Conservation (phyloP, 768 basidiomycete species). For the Psilocybe cubensis region DNA sequence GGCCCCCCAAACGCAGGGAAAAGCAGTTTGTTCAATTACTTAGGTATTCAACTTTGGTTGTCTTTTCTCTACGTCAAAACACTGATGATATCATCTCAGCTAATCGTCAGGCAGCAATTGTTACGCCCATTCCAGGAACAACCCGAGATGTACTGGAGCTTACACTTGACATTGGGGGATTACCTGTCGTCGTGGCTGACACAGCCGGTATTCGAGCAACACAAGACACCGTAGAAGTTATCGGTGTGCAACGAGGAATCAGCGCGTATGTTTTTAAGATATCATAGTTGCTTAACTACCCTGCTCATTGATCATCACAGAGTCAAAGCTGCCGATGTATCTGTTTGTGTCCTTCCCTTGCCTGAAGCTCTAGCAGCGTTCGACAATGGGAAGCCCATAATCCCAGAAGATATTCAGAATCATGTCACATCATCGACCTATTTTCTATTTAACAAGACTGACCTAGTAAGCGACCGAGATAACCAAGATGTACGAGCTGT, state of each 20-base stretch:
- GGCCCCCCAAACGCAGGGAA: conserved; percentile 96
- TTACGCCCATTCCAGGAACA: conserved; percentile 86
- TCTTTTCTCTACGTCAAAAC: background rate
- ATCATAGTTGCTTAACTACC: background rate
- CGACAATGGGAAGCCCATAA: conserved; percentile 17
- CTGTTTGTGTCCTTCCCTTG: conserved; percentile 82
- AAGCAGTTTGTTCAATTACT: conserved; percentile 83
- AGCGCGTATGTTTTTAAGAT: conserved; percentile 52
- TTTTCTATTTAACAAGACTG: conserved; percentile 81
- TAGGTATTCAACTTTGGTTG: conserved; percentile 51
- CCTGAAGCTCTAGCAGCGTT: conserved; percentile 39
- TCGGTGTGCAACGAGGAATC: conserved; percentile 78
- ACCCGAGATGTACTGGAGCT: conserved; percentile 88
- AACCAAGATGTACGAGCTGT: background rate
- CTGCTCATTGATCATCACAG: conserved; percentile 37
- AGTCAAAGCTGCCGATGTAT: conserved; percentile 66
- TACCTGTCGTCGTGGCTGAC: conserved; percentile 81
- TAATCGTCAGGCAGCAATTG: conserved; percentile 87
- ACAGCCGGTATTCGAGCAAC: conserved; percentile 84
- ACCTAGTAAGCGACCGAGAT: conserved; percentile 29
- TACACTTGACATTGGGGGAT: conserved; percentile 85
- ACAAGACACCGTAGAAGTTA: conserved; percentile 72
- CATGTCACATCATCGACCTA: conserved; percentile 62
- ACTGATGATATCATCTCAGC: conserved; percentile 43
- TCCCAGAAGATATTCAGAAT: conserved; percentile 51